Conservation (phyloP, 2,329 filamentous ascomycete genomes). For the Aspergillus transmontanensis region DNA sequence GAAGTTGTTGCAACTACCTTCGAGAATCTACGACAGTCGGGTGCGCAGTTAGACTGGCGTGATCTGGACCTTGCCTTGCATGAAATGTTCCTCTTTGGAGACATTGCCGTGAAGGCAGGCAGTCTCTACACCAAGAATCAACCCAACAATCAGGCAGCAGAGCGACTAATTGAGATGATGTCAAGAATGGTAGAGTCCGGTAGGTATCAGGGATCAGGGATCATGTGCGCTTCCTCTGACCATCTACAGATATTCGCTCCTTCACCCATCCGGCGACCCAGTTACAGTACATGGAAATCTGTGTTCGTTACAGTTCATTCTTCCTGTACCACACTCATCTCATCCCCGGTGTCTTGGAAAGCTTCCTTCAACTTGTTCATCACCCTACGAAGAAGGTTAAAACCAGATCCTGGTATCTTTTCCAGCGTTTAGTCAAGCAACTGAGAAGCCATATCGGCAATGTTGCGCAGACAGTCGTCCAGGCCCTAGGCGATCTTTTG, state of each 20-base stretch:
- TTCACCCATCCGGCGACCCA: conserved; percentile 90
- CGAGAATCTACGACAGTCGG: conserved; percentile 72
- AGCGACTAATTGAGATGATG: conserved; percentile 90
- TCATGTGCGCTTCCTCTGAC: not conserved
- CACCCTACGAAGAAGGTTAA: conserved; percentile 85
- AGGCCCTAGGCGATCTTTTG: conserved; percentile 84
- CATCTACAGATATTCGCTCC: conserved; percentile 69
- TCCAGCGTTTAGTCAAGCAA: conserved; percentile 89
- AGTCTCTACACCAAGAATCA: conserved; percentile 84
- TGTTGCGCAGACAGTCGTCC: conserved; percentile 87
- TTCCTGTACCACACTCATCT: conserved; percentile 82
- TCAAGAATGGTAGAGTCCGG: conserved; percentile 90
- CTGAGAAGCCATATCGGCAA: conserved; percentile 81
- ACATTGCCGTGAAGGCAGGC: conserved; percentile 85
- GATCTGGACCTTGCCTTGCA: conserved; percentile 91
- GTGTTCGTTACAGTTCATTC: conserved; percentile 88
- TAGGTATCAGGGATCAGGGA: conserved; percentile 48
- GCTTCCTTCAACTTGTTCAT: conserved; percentile 87
- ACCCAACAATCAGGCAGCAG: conserved; percentile 75
- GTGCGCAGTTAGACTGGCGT: conserved; percentile 82
- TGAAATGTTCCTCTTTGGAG: conserved; percentile 95
- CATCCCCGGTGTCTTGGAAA: conserved; percentile 85
- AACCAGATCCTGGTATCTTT: conserved; percentile 93
- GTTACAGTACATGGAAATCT: conserved; percentile 98
- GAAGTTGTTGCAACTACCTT: conserved; percentile 88